Conservation (phyloP, 2,329 filamentous ascomycete genomes). For the Fusarium foetens region DNA sequence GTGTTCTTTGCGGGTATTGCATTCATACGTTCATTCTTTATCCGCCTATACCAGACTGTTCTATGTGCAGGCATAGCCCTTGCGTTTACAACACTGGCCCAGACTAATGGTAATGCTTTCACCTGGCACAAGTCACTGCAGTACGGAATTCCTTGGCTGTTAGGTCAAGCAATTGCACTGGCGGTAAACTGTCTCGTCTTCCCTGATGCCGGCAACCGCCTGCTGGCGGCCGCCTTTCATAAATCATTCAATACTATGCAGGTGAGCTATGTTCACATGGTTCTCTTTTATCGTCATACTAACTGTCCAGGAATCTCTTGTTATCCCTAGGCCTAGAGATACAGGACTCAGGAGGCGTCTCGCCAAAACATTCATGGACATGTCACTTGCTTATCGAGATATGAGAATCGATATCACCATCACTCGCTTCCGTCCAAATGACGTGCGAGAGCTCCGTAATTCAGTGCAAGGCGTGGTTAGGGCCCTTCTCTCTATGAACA, state of each 20-base stretch:
- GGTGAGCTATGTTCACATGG: conserved; percentile 43
- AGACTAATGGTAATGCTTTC: conserved; percentile 55
- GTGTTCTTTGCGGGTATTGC: conserved; percentile 63
- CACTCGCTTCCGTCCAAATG: conserved; percentile 61
- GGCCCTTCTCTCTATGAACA: conserved; percentile 62
- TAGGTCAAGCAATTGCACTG: conserved; percentile 65
- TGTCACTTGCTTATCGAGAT: conserved; percentile 66
- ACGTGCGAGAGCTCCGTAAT: conserved; percentile 63
- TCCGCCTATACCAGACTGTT: conserved; percentile 65
- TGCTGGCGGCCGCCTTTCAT: conserved; percentile 60
- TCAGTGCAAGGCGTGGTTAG: conserved; percentile 65
- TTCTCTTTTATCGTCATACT: background rate
- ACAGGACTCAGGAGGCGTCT: conserved; percentile 55
- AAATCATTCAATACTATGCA: conserved; percentile 59
- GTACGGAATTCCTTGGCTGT: conserved; percentile 65
- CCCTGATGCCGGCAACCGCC: conserved; percentile 66
- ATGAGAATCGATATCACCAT: conserved; percentile 66
- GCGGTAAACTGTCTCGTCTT: conserved; percentile 59
- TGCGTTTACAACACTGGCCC: conserved; percentile 63
- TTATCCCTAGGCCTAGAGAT: conserved; percentile 46
- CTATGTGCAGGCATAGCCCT: conserved; percentile 66
- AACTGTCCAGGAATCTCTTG: conserved; percentile 46
- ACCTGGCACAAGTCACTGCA: conserved; percentile 61
- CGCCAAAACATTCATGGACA: conserved; percentile 62
- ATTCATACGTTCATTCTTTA: conserved; percentile 64